Evolutionary conservation across 441 rosid species (phyloP).

Genomic region (Metrosideros polymorpha): DNA sequence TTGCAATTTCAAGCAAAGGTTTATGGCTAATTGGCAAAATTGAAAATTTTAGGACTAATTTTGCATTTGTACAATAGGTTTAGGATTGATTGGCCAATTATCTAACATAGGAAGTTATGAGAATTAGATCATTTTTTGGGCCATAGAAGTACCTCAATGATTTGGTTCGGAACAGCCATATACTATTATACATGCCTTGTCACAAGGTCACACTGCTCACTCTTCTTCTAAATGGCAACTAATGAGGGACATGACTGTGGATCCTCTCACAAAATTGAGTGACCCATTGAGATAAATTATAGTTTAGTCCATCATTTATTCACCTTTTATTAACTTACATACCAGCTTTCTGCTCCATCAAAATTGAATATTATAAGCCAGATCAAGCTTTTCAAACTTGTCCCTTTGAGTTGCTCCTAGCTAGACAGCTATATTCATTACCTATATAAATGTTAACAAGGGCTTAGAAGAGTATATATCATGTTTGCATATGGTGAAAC

Average conservation of each 20-base stretch:
- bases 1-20: not conserved
- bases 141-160: not conserved
- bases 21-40: no score
- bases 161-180: not conserved
- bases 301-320: not conserved
- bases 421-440: no score
- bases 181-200: not conserved
- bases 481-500: not conserved
- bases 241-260: not conserved
- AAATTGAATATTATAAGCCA: not conserved
- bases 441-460: not conserved
- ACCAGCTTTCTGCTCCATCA: not conserved
- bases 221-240: not conserved
- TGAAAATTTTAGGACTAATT: not conserved
- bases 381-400: not conserved
- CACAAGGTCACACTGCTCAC: not conserved
- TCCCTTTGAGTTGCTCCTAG: not conserved
- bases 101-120: no score
- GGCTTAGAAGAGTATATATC: not conserved
- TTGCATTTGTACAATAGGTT: no score
- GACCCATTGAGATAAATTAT: not conserved
- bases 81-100: not conserved
- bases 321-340: not conserved
- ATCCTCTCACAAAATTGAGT: not conserved
- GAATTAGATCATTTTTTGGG: not conserved